Evolutionary conservation across 1,139 yeast species (phyloP).

Genomic region (Yamadazyma kanchanaburiensis): DNA sequence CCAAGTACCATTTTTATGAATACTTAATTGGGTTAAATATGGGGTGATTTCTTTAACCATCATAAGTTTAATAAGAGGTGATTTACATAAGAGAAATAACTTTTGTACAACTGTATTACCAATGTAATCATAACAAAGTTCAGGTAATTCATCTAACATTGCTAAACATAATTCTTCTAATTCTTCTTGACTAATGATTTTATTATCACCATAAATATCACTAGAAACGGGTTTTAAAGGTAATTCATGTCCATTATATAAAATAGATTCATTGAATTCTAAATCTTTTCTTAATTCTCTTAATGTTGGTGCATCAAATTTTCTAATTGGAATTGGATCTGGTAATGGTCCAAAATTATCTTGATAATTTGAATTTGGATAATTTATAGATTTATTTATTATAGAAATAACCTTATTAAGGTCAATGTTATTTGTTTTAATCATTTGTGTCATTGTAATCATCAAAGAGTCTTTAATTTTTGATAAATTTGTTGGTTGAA

Average conservation of each 20-base stretch:
- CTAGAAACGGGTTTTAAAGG: constrained; percentile 3
- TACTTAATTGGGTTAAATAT: constrained; percentile 84
- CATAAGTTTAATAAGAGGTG: constrained; percentile 70
- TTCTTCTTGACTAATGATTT: constrained; percentile 42
- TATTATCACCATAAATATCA: not conserved
- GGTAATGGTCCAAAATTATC: constrained; percentile 68
- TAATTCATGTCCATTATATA: constrained; percentile 6
- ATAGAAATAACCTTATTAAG: constrained; percentile 29
- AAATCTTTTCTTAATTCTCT: constrained; percentile 55
- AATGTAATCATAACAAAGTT: constrained; percentile 84
- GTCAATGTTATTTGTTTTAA: constrained; percentile 20
- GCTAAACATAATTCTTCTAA: constrained; percentile 81
- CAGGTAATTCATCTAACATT: constrained; percentile 88
- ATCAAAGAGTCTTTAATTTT: constrained; percentile 24
- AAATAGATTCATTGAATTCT: constrained; percentile 36
- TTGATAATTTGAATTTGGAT: constrained; percentile 33
- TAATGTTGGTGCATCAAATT: constrained; percentile 84
- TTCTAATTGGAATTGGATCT: constrained; percentile 58
- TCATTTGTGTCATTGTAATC: constrained; percentile 18
- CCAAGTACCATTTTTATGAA: constrained; percentile 99
- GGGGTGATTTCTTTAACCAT: constrained; percentile 81
- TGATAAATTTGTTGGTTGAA: constrained; percentile 23
- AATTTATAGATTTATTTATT: constrained; percentile 27
- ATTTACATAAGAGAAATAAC: constrained; percentile 64
- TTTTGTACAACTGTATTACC: constrained; percentile 97